Evolutionary conservation across 768 basidiomycete genomes (phyloP).

Genomic region (Rubroboletus pulcherrimus): DNA sequence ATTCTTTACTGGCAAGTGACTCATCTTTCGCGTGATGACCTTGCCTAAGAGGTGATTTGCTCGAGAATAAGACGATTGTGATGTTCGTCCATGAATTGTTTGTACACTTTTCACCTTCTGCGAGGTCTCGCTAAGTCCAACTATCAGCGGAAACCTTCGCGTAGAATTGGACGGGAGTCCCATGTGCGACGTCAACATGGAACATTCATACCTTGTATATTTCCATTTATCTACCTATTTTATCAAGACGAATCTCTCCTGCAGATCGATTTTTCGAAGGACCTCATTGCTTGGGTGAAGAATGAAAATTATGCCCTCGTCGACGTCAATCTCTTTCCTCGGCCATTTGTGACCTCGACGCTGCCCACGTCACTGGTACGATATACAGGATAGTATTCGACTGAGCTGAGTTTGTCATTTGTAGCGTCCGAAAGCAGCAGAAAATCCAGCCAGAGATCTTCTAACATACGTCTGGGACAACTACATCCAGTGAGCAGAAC

Average conservation of each 20-base stretch:
- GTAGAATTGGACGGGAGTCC: constrained; percentile 74
- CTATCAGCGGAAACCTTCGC: constrained; percentile 77
- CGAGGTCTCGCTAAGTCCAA: neutral
- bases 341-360: constrained; percentile 39
- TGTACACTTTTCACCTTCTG: constrained; percentile 27
- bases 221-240: neutral
- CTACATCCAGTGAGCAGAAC: constrained; percentile 73
- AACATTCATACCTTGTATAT: constrained; percentile 80
- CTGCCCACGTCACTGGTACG: constrained; percentile 32
- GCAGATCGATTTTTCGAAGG: constrained; percentile 83
- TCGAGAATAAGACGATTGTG: constrained; percentile 72
- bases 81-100: constrained; percentile 96
- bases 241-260: neutral
- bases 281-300: constrained; percentile 74
- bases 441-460: constrained; percentile 52
- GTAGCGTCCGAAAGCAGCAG: constrained; percentile 40
- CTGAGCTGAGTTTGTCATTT: neutral
- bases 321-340: constrained; percentile 82
- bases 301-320: constrained; percentile 66
- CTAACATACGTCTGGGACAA: constrained; percentile 94
- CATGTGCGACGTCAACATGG: constrained; percentile 69
- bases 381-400: neutral
- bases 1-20: neutral
- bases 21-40: constrained; percentile 1
- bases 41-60: constrained; percentile 62